Percentiles rank a stretch among this genome's conserved stretches.
Evolutionary conservation across 768 basidiomycete genomes (phyloP).

Genomic region (Phaeolepiota aurea): DNA sequence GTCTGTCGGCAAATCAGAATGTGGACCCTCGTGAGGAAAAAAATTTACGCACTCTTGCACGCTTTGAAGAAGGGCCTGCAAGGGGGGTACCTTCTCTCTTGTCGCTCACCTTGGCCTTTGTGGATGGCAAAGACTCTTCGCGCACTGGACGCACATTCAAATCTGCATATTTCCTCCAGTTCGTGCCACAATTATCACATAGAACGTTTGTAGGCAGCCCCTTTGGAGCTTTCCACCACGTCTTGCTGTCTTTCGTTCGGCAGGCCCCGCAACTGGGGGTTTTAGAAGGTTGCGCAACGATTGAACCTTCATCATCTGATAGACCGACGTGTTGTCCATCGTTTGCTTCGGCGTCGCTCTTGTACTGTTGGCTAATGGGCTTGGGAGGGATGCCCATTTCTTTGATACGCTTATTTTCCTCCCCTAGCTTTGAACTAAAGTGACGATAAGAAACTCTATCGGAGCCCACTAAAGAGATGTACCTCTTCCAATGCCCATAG

Average conservation of each 20-base stretch:
- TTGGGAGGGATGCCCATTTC: constrained; percentile 25
- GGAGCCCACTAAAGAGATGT: constrained; percentile 4
- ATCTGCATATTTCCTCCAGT: constrained; percentile 92
- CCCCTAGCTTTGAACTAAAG: constrained; percentile 54
- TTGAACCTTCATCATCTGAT: constrained; percentile 71
- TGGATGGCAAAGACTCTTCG: constrained; percentile 48
- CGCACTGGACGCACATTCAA: constrained; percentile 66
- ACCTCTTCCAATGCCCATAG: constrained; percentile 88
- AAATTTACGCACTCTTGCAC: constrained; percentile 35
- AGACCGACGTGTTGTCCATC: constrained; percentile 41
- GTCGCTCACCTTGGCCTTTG: constrained; percentile 43
- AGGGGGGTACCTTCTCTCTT: constrained; percentile 61
- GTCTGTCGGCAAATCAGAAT: no score
- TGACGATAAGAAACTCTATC: neutral
- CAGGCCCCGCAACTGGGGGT: constrained; percentile 75
- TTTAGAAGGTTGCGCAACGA: constrained; percentile 49
- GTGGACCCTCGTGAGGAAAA: no score
- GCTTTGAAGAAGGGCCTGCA: constrained; percentile 34
- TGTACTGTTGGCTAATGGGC: constrained; percentile 27
- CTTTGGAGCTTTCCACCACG: constrained; percentile 92
- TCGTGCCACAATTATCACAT: constrained; percentile 79
- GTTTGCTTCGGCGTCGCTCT: constrained; percentile 26
- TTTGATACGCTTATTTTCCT: constrained; percentile 52
- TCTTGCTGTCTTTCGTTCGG: constrained; percentile 65
- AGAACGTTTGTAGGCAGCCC: constrained; percentile 70